These are phyloP conservation scores for Phaeolepiota aurea DNA, from an alignment of 768 basidiomycete species.

Conservation along the genomic window DNA sequence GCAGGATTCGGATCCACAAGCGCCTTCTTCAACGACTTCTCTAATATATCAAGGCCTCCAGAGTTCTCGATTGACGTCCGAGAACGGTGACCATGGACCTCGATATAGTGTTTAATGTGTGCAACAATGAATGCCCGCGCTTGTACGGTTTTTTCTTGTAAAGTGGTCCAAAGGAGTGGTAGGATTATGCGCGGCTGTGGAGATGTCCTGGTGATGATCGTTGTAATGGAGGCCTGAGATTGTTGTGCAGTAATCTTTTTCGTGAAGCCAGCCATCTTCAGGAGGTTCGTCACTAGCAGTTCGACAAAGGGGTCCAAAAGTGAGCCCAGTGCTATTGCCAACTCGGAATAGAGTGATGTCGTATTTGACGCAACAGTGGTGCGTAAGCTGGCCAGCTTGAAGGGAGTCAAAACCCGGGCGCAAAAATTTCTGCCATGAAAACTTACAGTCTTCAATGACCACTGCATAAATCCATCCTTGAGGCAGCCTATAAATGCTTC, in stretches of 20 bases:
- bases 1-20: slow-evolving; percentile 73
- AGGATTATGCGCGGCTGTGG: slow-evolving; percentile 63
- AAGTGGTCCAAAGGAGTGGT: slow-evolving; percentile 54
- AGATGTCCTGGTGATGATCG: slow-evolving; percentile 64
- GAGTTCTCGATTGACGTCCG: slow-evolving; percentile 60
- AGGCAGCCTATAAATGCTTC: slow-evolving; percentile 71
- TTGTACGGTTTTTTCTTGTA: slow-evolving; percentile 79
- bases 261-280: slow-evolving; percentile 84
- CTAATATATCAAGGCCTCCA: slow-evolving; percentile 63
- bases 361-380: slow-evolving; percentile 85
- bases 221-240: slow-evolving; percentile 64
- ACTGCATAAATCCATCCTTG: slow-evolving; percentile 73
- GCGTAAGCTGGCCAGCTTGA: slow-evolving; percentile 76
- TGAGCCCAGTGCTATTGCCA: slow-evolving; percentile 57
- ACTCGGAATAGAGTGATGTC: slow-evolving; percentile 68
- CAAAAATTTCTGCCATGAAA: not conserved
- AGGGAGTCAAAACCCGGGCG: slow-evolving; percentile 2
- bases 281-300: slow-evolving; percentile 59
- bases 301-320: slow-evolving; percentile 79
- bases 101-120: slow-evolving; percentile 73
- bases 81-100: slow-evolving; percentile 58
- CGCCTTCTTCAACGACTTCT: slow-evolving; percentile 64
- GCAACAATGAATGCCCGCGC: slow-evolving; percentile 55
- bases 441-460: slow-evolving; percentile 78
- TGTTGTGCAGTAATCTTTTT: slow-evolving; percentile 89